These are phyloP conservation scores for Fraxinus anomala DNA, from an alignment of 257 asterid species.

Conservation along the genomic window DNA sequence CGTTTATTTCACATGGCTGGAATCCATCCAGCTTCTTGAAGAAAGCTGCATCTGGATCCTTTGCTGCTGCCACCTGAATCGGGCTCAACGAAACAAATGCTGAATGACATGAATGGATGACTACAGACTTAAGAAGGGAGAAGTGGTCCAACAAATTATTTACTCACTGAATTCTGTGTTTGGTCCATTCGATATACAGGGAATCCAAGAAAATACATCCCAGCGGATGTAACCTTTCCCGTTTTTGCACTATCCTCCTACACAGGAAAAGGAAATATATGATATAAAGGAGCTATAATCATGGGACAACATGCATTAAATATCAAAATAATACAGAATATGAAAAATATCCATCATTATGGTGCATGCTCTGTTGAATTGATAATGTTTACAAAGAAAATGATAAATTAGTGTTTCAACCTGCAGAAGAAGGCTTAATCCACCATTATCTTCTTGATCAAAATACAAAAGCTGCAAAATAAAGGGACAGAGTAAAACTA, in stretches of 20 bases:
- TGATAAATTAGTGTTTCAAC: conserved; percentile 35
- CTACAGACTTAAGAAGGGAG: conserved; percentile 7
- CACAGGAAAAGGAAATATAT: conserved; percentile 7
- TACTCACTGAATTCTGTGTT: conserved; percentile 64
- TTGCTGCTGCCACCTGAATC: conserved; percentile 56
- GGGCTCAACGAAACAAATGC: conserved; percentile 21
- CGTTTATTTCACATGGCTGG: conserved; percentile 17
- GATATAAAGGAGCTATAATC: not conserved
- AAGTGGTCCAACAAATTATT: conserved; percentile 16
- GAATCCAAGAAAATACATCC: conserved; percentile 90
- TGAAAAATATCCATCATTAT: not conserved
- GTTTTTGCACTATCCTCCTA: conserved; percentile 93
- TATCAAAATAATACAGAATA: not conserved
- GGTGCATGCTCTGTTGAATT: conserved; percentile 17
- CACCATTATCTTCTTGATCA: conserved; percentile 81
- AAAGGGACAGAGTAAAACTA: not conserved
- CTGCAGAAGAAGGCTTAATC: conserved; percentile 88
- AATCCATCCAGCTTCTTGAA: conserved; percentile 18
- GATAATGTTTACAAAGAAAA: conserved; percentile 1
- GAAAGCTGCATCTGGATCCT: conserved; percentile 46
- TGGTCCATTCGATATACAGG: conserved; percentile 91
- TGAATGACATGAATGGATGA: conserved; percentile 14
- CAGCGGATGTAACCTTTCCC: conserved; percentile 80
- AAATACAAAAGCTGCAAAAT: conserved; percentile 81
- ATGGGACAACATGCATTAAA: not conserved